These are phyloP conservation scores for Thelephora ganbajun DNA, from an alignment of 768 basidiomycete genomes.

Conservation along the genomic window DNA sequence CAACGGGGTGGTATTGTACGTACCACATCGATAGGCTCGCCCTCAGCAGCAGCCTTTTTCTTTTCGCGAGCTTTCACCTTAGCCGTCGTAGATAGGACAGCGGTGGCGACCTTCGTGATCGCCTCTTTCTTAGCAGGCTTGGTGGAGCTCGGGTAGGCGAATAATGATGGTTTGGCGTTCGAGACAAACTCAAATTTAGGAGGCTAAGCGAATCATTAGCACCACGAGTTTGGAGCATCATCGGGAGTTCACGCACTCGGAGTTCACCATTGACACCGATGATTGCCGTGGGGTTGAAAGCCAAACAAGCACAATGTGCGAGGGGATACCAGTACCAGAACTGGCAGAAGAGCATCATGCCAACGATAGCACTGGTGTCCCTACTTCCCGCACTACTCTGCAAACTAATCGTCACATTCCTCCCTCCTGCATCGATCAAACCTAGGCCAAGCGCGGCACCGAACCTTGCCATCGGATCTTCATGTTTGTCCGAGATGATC, in stretches of 20 bases:
- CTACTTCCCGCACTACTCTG: constrained; percentile 87
- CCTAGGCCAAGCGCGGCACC: constrained; percentile 95
- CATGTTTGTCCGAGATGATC: constrained; percentile 91
- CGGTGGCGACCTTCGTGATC: constrained; percentile 82
- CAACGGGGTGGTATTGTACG: not conserved
- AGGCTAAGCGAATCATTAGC: constrained; percentile 32
- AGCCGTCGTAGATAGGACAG: constrained; percentile 92
- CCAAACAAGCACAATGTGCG: constrained; percentile 82
- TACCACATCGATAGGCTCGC: constrained; percentile 73
- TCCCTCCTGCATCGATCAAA: constrained; percentile 92
- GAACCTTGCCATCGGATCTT: constrained; percentile 97
- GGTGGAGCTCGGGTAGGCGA: constrained; percentile 78
- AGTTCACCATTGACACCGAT: constrained; percentile 82
- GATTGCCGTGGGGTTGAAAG: constrained; percentile 91
- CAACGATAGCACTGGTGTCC: constrained; percentile 90
- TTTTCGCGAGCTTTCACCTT: constrained; percentile 94
- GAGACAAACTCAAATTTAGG: constrained; percentile 88
- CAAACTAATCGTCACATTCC: constrained; percentile 89
- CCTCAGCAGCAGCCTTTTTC: constrained; percentile 73
- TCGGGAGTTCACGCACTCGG: constrained; percentile 37
- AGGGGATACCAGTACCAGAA: constrained; percentile 99
- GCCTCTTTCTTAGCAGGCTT: constrained; percentile 90
- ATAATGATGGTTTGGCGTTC: constrained; percentile 80
- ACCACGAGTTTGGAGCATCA: not conserved
- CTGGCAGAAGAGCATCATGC: constrained; percentile 96